A percentile compares a stretch with the other conserved stretches of the same genome.
Evolutionary conservation across 768 basidiomycete species (phyloP).

Genomic region (Pholiota microspora): DNA sequence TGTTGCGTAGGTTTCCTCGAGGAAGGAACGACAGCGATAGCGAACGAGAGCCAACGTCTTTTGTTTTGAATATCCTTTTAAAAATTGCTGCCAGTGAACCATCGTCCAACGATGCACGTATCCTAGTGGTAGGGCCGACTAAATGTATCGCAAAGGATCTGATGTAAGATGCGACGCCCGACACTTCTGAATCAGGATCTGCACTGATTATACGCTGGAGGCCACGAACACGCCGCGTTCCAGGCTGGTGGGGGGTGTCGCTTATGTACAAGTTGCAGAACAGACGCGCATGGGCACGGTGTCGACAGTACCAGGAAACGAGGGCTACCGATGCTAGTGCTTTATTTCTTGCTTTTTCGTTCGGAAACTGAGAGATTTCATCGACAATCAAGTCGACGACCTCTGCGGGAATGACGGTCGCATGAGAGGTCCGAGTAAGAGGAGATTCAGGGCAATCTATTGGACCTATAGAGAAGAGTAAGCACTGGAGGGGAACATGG

Average conservation of each 20-base stretch:
- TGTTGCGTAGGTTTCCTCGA: slow-evolving; percentile 12
- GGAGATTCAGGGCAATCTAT: not conserved
- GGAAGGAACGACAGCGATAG: slow-evolving; percentile 14
- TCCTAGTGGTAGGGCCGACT: slow-evolving; percentile 9
- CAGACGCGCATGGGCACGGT: slow-evolving; percentile 17
- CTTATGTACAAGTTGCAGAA: slow-evolving; percentile 13
- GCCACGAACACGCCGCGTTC: not conserved
- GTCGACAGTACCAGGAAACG: slow-evolving; percentile 16
- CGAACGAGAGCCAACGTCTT: slow-evolving; percentile 13
- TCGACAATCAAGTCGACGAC: slow-evolving; percentile 17
- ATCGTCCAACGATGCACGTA: slow-evolving; percentile 15
- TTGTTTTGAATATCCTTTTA: slow-evolving; percentile 13
- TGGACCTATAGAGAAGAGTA: not conserved
- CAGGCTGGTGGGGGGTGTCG: slow-evolving; percentile 3
- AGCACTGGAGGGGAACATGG: no score
- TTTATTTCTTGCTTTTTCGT: slow-evolving; percentile 7
- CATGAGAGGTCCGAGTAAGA: not conserved
- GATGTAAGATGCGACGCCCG: slow-evolving; percentile 18
- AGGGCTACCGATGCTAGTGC: slow-evolving; percentile 14
- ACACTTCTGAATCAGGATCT: slow-evolving; percentile 13
- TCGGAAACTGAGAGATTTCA: slow-evolving; percentile 11
- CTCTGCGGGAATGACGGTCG: slow-evolving; percentile 9
- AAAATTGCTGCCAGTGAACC: slow-evolving; percentile 14
- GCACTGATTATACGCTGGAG: slow-evolving; percentile 13
- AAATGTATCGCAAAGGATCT: slow-evolving; percentile 12